Base-by-base conservation (phyloP, 176 grass and related monocot genomes). In the Phoenix roebelenii region DNA sequence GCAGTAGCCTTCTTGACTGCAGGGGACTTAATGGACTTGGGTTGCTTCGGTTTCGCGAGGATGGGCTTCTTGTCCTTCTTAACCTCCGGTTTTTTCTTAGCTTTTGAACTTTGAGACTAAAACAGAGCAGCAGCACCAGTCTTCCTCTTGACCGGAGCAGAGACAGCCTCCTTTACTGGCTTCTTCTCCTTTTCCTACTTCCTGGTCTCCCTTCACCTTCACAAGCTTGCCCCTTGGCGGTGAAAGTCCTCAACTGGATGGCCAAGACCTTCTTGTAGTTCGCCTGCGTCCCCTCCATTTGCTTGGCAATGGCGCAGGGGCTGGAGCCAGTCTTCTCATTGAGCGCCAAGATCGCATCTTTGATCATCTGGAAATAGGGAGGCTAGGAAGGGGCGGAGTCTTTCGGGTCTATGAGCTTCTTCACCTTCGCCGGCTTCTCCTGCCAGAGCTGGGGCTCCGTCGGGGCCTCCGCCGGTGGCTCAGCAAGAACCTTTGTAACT, bases 311-410 rank as follows among this genome's bases (percentile, higher is more conserved):
- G 49, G 93, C 88, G 6, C 59, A 61, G 3, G 84, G 50, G 75
- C 93, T 98, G 6, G 93, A 98, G 0, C 93, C 93, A 3, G 81
- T 97, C 69, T 84, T 97, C 63, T 92, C 93, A 61, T 78, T 75
- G 2, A 97, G 73, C 0, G 70, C 78, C 22, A 74, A 0, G 60
- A 97, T 91, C 18, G 93, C 93, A 19, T 85, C 93, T 73, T 83
- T 83, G 63, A 98, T 92, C 93, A 98, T 98, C 93, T 59, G 23
- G 25, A 59, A 59, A 59, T 59, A 68, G n/a, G 65, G 65, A 5
- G 65, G 65, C 17, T 68, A 52, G 7, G 52, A 25, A 9, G 28
- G 65, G 7, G 25, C 17, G 1, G 65, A 2, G 28, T 28, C 65
- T 56, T 57, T 68, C 25, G 28, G 17, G 4, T 52, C 18, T 52